Conservation (phyloP, 768 basidiomycete species). For the Rhizopogon sp. region DNA sequence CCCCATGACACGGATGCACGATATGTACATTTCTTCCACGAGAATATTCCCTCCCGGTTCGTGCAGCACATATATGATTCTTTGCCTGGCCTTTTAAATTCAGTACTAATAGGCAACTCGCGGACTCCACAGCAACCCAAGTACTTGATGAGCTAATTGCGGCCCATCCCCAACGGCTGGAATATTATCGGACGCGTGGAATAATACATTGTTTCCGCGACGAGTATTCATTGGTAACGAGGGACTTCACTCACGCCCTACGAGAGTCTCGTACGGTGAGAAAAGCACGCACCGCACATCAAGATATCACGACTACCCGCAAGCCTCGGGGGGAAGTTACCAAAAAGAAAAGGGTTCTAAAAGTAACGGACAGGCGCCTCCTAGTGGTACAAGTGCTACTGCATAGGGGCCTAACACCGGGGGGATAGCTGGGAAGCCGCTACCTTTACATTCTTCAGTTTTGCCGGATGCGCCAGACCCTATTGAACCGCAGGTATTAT, state of each 20-base stretch:
- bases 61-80: conserved; percentile 16
- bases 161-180: conserved; percentile 67
- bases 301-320: conserved; percentile 32
- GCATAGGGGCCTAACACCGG: conserved; percentile 38
- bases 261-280: conserved; percentile 71
- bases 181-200: conserved; percentile 86
- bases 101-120: conserved; percentile 59
- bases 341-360: conserved; percentile 52
- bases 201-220: conserved; percentile 88
- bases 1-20: conserved; percentile 72
- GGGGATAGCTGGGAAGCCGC: conserved; percentile 43
- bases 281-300: conserved; percentile 56
- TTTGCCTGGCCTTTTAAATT: conserved; percentile 13
- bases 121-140: conserved; percentile 76
- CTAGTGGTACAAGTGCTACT: conserved; percentile 55
- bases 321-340: conserved; percentile 38
- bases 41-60: conserved; percentile 90
- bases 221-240: conserved; percentile 67
- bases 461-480: conserved; percentile 80
- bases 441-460: conserved; percentile 64
- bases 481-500: conserved; percentile 79
- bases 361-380: conserved; percentile 62
- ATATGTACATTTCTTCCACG: conserved; percentile 93
- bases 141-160: conserved; percentile 77
- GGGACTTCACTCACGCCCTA: conserved; percentile 78